These are phyloP conservation scores for Penicillium herquei DNA, from an alignment of 495 filamentous ascomycete genomes.

Conservation along the genomic window DNA sequence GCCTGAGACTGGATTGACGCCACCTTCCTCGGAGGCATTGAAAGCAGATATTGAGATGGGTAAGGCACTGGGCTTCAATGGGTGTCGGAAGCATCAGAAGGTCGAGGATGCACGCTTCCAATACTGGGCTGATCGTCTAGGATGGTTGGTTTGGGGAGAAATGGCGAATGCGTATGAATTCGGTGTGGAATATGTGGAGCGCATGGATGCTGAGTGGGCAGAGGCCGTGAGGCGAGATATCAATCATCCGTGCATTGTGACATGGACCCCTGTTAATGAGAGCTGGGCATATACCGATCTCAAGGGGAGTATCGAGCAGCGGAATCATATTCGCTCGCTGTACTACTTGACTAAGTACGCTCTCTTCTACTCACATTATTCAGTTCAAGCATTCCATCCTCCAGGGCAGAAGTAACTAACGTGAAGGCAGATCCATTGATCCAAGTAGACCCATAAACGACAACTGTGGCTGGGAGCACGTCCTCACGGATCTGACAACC, in stretches of 20 bases:
- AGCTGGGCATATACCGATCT: slow-evolving; percentile 58
- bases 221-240: slow-evolving; percentile 57
- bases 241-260: slow-evolving; percentile 59
- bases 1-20: slow-evolving; percentile 38
- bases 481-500: slow-evolving; percentile 55
- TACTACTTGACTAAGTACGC: slow-evolving; percentile 59
- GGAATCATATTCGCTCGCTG: slow-evolving; percentile 55
- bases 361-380: neutral
- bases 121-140: slow-evolving; percentile 43
- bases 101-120: slow-evolving; percentile 38
- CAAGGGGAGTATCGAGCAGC: slow-evolving; percentile 49
- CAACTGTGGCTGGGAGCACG: slow-evolving; percentile 65
- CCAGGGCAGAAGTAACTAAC: neutral
- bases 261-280: slow-evolving; percentile 62
- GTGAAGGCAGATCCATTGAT: slow-evolving; percentile 43
- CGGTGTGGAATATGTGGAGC: slow-evolving; percentile 47
- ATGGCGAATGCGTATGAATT: slow-evolving; percentile 50
- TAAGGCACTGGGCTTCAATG: slow-evolving; percentile 33
- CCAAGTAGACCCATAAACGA: slow-evolving; percentile 59
- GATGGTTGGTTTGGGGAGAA: slow-evolving; percentile 42
- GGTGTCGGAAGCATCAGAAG: slow-evolving; percentile 43
- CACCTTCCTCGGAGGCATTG: slow-evolving; percentile 33
- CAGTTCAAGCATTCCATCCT: neutral
- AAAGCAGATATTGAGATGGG: slow-evolving; percentile 33
- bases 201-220: slow-evolving; percentile 56